phyloP scores from a whole-genome alignment of 495 filamentous ascomycete species.

The Geopyxis carbonaria region DNA sequence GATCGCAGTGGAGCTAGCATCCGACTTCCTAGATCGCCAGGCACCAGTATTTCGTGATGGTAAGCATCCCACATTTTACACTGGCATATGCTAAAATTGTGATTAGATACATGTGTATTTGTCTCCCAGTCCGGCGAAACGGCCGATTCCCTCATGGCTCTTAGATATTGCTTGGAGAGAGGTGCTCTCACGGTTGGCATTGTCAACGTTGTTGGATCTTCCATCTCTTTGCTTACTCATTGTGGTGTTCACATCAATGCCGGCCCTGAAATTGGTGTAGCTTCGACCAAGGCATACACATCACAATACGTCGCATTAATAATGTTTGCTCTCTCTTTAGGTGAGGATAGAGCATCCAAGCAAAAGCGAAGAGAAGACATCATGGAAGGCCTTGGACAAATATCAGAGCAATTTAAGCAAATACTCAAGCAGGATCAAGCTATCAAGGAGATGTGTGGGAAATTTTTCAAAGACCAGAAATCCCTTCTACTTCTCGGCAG shows the following conservation, averaged over 20 bases:
- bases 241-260: slow-evolving; percentile 99
- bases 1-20: slow-evolving; percentile 89
- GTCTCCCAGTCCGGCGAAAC: slow-evolving; percentile 98
- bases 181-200: slow-evolving; percentile 93
- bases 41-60: slow-evolving; percentile 94
- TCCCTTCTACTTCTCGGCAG: slow-evolving; percentile 80
- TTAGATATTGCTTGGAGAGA: slow-evolving; percentile 92
- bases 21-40: slow-evolving; percentile 92
- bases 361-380: slow-evolving; percentile 85
- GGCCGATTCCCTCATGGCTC: slow-evolving; percentile 92
- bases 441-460: slow-evolving; percentile 82
- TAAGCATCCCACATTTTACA: slow-evolving; percentile 4
- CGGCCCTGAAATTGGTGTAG: slow-evolving; percentile 95
- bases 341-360: slow-evolving; percentile 92
- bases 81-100: neutral
- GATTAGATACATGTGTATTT: slow-evolving; percentile 83
- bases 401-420: slow-evolving; percentile 82
- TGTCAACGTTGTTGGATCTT: slow-evolving; percentile 94
- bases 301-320: slow-evolving; percentile 98
- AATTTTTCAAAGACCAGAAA: slow-evolving; percentile 93
- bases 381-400: slow-evolving; percentile 73
- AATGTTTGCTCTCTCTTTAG: slow-evolving; percentile 94
- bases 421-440: slow-evolving; percentile 76
- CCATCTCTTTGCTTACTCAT: slow-evolving; percentile 94
- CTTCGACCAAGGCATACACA: slow-evolving; percentile 96